Evolutionary conservation across 2,329 filamentous ascomycete species (phyloP).

Genomic region (Lasiodiplodia gonubiensis): DNA sequence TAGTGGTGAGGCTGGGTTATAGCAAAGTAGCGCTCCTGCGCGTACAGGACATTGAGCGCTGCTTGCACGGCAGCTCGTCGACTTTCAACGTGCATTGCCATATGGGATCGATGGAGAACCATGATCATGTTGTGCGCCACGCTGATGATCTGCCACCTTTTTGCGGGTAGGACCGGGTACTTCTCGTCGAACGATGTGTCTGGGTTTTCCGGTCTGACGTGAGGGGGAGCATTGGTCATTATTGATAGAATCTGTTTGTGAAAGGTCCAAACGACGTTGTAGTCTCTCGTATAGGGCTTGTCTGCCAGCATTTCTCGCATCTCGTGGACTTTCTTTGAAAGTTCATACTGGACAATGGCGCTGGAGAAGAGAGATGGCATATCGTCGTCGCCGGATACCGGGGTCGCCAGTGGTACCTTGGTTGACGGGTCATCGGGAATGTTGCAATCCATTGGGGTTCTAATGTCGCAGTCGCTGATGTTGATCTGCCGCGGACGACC

Average conservation of each 20-base stretch:
- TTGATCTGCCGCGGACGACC: constrained; percentile 11
- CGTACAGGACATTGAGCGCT: neutral
- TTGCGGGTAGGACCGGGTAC: neutral
- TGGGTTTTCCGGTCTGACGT: neutral
- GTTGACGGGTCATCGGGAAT: constrained; percentile 4
- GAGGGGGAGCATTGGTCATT: neutral
- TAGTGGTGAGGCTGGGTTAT: neutral
- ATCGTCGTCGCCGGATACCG: neutral
- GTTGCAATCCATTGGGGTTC: constrained; percentile 16
- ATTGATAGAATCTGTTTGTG: constrained; percentile 10
- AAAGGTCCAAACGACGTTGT: constrained; percentile 3
- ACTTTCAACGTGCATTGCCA: constrained; percentile 10
- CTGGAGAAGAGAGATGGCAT: neutral
- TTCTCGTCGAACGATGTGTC: constrained; percentile 3
- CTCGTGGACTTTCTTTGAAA: constrained; percentile 7
- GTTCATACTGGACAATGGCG: constrained; percentile 4
- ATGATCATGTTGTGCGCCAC: constrained; percentile 9
- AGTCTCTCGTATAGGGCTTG: constrained; percentile 14
- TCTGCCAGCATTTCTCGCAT: constrained; percentile 5
- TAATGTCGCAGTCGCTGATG: constrained; percentile 10
- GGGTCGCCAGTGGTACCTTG: constrained; percentile 3
- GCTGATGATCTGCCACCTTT: constrained; percentile 1
- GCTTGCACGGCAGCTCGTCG: constrained; percentile 11
- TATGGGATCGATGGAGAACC: constrained; percentile 18
- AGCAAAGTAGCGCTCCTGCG: constrained; percentile 8